phyloP scores from a whole-genome alignment of 1,139 yeast genomes.

The Kodamaea sp. region DNA sequence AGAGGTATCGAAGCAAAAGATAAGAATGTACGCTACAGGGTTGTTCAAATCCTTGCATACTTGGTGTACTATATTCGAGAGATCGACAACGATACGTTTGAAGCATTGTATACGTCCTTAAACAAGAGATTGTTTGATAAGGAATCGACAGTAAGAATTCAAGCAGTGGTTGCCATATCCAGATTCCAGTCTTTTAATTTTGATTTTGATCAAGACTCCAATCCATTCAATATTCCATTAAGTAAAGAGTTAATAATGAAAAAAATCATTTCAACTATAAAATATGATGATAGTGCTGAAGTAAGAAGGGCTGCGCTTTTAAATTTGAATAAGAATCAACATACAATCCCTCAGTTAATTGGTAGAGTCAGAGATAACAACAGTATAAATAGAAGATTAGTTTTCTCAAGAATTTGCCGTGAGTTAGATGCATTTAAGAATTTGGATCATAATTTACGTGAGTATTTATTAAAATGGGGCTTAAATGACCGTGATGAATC shows the following conservation, averaged over 20 bases:
- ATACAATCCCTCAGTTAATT: constrained; percentile 57
- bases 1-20: constrained; percentile 78
- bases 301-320: constrained; percentile 82
- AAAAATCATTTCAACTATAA: constrained; percentile 52
- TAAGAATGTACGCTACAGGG: constrained; percentile 74
- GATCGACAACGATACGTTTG: constrained; percentile 69
- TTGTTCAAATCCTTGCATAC: constrained; percentile 73
- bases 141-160: constrained; percentile 74
- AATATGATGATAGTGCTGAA: constrained; percentile 81
- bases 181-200: constrained; percentile 60
- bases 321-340: constrained; percentile 55
- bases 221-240: constrained; percentile 17
- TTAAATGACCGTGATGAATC: constrained; percentile 76
- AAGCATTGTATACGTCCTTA: constrained; percentile 58
- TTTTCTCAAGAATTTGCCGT: constrained; percentile 66
- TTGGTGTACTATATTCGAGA: constrained; percentile 72
- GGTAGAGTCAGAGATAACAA: constrained; percentile 84
- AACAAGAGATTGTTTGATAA: constrained; percentile 68
- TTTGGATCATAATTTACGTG: constrained; percentile 59
- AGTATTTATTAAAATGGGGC: constrained; percentile 76
- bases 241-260: constrained; percentile 36
- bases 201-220: constrained; percentile 37
- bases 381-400: constrained; percentile 64
- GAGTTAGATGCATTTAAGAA: constrained; percentile 66
- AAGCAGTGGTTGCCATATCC: constrained; percentile 78